Conservation (phyloP, 192 early-diverging fungal species). For the Coemansia erecta region DNA sequence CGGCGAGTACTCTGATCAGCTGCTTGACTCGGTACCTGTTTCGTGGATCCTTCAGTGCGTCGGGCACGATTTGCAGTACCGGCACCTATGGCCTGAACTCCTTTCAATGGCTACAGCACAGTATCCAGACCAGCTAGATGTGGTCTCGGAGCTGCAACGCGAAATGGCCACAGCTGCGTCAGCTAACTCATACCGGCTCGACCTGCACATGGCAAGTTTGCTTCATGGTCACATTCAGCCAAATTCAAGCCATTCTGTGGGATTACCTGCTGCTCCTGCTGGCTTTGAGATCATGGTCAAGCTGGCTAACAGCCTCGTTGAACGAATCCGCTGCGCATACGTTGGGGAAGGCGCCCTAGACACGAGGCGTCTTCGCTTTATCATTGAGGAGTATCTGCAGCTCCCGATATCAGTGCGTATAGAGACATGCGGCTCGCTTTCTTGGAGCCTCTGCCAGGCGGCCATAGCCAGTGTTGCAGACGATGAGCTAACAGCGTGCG, state of each 20-base stretch:
- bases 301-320: background rate
- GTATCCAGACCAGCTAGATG: slow-evolving; percentile 48
- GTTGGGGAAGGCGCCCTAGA: background rate
- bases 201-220: too few relatives aligned
- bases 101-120: slow-evolving; percentile 49
- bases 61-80: slow-evolving; percentile 25
- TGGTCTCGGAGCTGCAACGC: slow-evolving; percentile 31
- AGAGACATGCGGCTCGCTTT: slow-evolving; percentile 26
- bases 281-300: background rate
- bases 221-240: too few relatives aligned
- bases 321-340: background rate
- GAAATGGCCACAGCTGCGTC: slow-evolving; percentile 15
- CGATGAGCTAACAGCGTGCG: slow-evolving; percentile 22
- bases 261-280: too few relatives aligned
- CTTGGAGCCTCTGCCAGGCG: slow-evolving; percentile 21
- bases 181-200: too few relatives aligned
- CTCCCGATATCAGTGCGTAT: slow-evolving; percentile 36
- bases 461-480: slow-evolving; percentile 8
- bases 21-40: slow-evolving; percentile 47
- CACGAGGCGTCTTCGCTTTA: slow-evolving; percentile 5
- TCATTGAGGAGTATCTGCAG: slow-evolving; percentile 17
- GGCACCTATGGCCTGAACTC: slow-evolving; percentile 45
- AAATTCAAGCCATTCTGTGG: too few relatives aligned
- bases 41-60: slow-evolving; percentile 37
- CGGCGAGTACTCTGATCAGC: slow-evolving; percentile 47